Conservation (phyloP, 176 grass and related monocot genomes). For the Phyllostachys edulis region DNA sequence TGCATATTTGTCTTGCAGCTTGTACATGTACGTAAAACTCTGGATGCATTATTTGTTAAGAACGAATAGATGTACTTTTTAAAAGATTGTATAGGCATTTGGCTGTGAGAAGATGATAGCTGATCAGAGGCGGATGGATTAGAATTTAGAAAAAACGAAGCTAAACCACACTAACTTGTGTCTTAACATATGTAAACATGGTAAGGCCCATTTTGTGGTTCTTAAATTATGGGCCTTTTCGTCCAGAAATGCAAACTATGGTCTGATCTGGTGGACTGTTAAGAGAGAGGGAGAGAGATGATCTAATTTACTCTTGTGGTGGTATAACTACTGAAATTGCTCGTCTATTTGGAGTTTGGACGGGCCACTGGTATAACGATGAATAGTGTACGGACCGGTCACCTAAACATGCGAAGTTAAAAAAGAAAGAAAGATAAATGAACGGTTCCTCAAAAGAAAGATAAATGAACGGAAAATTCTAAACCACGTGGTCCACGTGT, state of each 20-base stretch:
- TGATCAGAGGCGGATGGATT: neutral
- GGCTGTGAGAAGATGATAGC: neutral
- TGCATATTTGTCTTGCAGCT: neutral
- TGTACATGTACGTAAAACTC: neutral
- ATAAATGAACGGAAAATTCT: no score
- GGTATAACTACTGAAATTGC: no score
- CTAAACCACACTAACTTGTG: neutral
- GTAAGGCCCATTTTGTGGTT: neutral
- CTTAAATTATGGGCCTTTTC: neutral
- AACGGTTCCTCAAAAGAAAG: no score
- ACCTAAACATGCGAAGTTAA: no score
- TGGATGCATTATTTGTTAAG: no score
- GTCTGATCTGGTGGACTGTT: no score
- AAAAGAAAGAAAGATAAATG: no score
- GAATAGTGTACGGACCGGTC: no score
- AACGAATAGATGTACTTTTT: no score
- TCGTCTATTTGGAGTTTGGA: neutral
- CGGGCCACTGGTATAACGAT: neutral
- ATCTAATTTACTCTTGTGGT: no score
- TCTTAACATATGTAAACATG: neutral
- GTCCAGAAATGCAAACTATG: neutral
- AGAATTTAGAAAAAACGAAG: neutral
- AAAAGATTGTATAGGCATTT: neutral
- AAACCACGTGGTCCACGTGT: no score
- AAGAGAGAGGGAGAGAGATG: no score